Percentiles rank a stretch among this genome's conserved stretches.
Conservation (phyloP, 495 filamentous ascomycete species). For the Cryomyces antarcticus region DNA sequence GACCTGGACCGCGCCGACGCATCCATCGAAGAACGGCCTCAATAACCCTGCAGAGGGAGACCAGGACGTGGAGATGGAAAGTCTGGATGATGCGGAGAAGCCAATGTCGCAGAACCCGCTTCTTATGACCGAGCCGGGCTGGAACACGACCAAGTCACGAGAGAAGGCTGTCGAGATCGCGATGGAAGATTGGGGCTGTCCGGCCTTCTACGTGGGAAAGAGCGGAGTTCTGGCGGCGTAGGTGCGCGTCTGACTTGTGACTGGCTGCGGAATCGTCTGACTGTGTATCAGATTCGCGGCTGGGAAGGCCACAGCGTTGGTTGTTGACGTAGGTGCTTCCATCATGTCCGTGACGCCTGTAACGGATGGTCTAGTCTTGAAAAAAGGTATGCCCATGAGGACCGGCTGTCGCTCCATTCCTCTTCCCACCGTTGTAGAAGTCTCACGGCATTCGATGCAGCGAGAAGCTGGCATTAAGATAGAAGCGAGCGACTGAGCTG, state of each 20-base stretch:
- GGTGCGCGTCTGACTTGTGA: slow-evolving; percentile 14
- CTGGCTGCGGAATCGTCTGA: slow-evolving; percentile 1
- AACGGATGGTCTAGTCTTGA: slow-evolving; percentile 83
- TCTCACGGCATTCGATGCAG: neutral
- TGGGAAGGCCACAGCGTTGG: slow-evolving; percentile 78
- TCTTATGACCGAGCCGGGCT: slow-evolving; percentile 83
- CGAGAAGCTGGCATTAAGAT: neutral
- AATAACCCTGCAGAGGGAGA: slow-evolving; percentile 45
- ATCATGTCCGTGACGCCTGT: slow-evolving; percentile 80
- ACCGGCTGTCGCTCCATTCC: neutral
- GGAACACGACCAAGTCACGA: slow-evolving; percentile 70
- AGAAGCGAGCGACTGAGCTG: too few relatives aligned
- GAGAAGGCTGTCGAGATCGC: slow-evolving; percentile 86
- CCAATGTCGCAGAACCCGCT: slow-evolving; percentile 73
- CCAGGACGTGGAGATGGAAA: slow-evolving; percentile 45
- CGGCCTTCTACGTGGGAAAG: slow-evolving; percentile 76
- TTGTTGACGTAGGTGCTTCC: slow-evolving; percentile 81
- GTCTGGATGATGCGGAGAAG: slow-evolving; percentile 48
- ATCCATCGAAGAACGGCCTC: slow-evolving; percentile 51
- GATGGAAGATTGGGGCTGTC: slow-evolving; percentile 87
- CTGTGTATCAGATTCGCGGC: slow-evolving; percentile 46
- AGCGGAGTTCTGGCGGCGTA: slow-evolving; percentile 45
- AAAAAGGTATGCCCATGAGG: slow-evolving; percentile 28
- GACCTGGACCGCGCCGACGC: slow-evolving; percentile 40
- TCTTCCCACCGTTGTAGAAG: too few relatives aligned